Evolutionary conservation across 345 rosid genomes (phyloP), one percentile per base, ranked within the genome.

Genomic region (Eucalyptus albens): DNA sequence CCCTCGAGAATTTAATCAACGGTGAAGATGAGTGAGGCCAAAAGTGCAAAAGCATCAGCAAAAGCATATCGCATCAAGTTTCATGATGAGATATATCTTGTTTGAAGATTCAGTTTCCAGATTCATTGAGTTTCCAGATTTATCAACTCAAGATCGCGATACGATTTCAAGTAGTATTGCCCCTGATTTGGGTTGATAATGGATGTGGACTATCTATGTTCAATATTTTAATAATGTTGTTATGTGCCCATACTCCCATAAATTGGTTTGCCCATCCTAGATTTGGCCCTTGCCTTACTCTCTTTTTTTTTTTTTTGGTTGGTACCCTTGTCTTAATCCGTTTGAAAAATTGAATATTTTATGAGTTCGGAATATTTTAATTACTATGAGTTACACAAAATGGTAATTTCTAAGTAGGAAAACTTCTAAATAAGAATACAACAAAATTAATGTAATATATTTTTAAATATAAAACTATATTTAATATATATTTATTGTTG

Each of bases 391-490:
- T 67, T 67, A 67, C 2, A 33, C 24, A 33, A 69, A 69, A 31
- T 33, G 13, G 81, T 40, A 33, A 53, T 53, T 53, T 53, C 59
- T 53, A 21, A 53, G 59, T 53, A 21, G 26, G 11, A 53, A 53
- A 0, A 53, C 40, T 69, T 69, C 4, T 17, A 33, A 0, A 33
- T 17, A 33, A 22, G 26, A 22, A 17, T 72, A 33, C 7, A 10
- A 33, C 11, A 21, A 37, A 33, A 33, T 69, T 69, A 17, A 17
- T 16, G 42, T 16, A 9, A 31, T 9, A 12, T 31, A 16, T 31
- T 2, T 31, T 33, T 0, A 67, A 69, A 31, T 15, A 69, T 69
- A 31, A 69, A 69, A 31, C 11, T 69, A 69, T 69, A 9, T 69
- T 9, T 16, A 31, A 53, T 8, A 31, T 69, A 69, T 69, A 9